Evolutionary conservation across 129 eudicot species (phyloP).

Genomic region (Flaveria linearis): DNA sequence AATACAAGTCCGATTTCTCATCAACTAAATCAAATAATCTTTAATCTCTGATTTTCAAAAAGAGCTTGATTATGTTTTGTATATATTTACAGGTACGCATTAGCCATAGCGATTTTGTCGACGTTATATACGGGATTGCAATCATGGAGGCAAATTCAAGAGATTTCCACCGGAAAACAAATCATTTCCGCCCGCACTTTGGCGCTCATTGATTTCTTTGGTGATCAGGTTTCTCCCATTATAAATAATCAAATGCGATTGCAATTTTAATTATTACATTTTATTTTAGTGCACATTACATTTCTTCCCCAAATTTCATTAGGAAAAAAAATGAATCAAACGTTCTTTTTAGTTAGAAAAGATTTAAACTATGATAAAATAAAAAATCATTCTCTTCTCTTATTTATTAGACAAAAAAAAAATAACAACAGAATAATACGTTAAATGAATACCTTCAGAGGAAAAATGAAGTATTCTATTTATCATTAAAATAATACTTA

Average conservation of each 20-base stretch:
- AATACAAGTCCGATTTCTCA: slow-evolving; percentile 49
- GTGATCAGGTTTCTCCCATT: slow-evolving; percentile 76
- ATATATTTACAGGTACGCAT: slow-evolving; percentile 52
- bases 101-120: slow-evolving; percentile 83
- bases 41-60: background rate
- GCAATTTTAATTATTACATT: background rate
- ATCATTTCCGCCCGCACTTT: slow-evolving; percentile 38
- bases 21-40: background rate
- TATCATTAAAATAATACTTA: too few species aligned
- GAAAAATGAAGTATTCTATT: too few species aligned
- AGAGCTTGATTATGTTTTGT: background rate
- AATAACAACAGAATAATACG: too few species aligned
- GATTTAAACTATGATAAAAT: too few species aligned
- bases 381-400: too few species aligned
- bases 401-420: too few species aligned
- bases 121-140: slow-evolving; percentile 79
- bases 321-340: too few species aligned
- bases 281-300: too few species aligned
- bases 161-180: slow-evolving; percentile 51
- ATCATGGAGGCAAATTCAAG: slow-evolving; percentile 57
- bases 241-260: background rate
- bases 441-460: too few species aligned
- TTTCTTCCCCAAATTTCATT: too few species aligned
- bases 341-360: too few species aligned
- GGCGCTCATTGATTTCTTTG: slow-evolving; percentile 60